phyloP scores from a whole-genome alignment of 345 rosid genomes.

The Abelmoschus esculentus region DNA sequence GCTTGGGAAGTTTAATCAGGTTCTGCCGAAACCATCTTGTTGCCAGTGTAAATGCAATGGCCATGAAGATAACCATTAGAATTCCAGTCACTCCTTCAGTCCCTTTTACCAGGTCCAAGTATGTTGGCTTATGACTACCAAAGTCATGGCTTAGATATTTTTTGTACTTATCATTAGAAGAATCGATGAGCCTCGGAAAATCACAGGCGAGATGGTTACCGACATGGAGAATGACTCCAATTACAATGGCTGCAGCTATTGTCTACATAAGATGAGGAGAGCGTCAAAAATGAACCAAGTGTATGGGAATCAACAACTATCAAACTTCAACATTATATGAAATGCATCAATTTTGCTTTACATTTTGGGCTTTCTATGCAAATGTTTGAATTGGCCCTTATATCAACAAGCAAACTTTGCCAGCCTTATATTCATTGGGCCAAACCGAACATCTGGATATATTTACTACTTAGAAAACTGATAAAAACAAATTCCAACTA shows the following conservation, averaged over 20 bases:
- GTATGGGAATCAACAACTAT: background rate
- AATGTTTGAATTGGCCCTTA: background rate
- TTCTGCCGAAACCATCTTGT: conserved; percentile 71
- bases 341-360: background rate
- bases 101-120: conserved; percentile 55
- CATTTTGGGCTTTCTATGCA: background rate
- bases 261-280: conserved; percentile 39
- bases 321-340: background rate
- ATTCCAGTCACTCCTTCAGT: conserved; percentile 75
- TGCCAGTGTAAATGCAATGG: conserved; percentile 79
- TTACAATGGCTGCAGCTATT: conserved; percentile 82
- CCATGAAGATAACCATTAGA: conserved; percentile 65
- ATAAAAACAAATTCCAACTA: background rate
- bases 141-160: conserved; percentile 38
- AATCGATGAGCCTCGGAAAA: conserved; percentile 62
- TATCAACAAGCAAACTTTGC: background rate
- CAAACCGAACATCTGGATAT: too few species aligned
- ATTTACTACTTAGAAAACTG: background rate
- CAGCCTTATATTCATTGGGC: too few species aligned
- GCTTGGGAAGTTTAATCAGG: conserved; percentile 73
- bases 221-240: conserved; percentile 68
- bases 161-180: conserved; percentile 22
- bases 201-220: conserved; percentile 87
- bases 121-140: conserved; percentile 52
- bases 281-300: background rate